Evolutionary conservation across 2,329 filamentous ascomycete genomes (phyloP).

Genomic region (Orbilia blumenaviensis): DNA sequence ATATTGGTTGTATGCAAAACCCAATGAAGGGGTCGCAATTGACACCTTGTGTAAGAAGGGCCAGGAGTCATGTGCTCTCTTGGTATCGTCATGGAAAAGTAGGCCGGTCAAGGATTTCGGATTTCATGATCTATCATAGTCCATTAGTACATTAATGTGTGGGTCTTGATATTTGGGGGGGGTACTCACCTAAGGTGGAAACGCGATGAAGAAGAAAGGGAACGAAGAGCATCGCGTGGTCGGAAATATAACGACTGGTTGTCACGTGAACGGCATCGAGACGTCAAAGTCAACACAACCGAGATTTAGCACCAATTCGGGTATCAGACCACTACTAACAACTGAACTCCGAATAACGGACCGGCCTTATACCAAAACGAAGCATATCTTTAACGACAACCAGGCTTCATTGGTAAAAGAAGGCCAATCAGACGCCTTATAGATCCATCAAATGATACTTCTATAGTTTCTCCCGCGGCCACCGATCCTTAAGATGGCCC

Average conservation of each 20-base stretch:
- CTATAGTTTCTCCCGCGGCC: conserved; percentile 10
- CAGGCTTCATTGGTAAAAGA: conserved; percentile 22
- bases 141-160: background rate
- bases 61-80: conserved; percentile 54
- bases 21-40: background rate
- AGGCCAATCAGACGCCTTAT: conserved; percentile 8
- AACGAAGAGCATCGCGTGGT: conserved; percentile 34
- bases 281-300: conserved; percentile 23
- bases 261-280: conserved; percentile 27
- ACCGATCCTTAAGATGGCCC: conserved; percentile 38
- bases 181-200: conserved; percentile 37
- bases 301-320: background rate
- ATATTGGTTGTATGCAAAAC: conserved; percentile 37
- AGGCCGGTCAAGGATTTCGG: conserved; percentile 19
- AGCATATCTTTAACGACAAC: background rate
- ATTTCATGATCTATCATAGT: conserved; percentile 2
- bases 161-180: background rate
- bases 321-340: background rate
- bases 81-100: conserved; percentile 51
- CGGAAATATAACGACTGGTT: conserved; percentile 2
- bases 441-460: conserved; percentile 22
- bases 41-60: conserved; percentile 51
- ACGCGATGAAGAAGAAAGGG: conserved; percentile 49
- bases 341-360: background rate
- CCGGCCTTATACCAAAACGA: background rate